Evolutionary conservation across 768 basidiomycete species (phyloP), one percentile per base, ranked within the genome.

Genomic region (Clavulina sp.): DNA sequence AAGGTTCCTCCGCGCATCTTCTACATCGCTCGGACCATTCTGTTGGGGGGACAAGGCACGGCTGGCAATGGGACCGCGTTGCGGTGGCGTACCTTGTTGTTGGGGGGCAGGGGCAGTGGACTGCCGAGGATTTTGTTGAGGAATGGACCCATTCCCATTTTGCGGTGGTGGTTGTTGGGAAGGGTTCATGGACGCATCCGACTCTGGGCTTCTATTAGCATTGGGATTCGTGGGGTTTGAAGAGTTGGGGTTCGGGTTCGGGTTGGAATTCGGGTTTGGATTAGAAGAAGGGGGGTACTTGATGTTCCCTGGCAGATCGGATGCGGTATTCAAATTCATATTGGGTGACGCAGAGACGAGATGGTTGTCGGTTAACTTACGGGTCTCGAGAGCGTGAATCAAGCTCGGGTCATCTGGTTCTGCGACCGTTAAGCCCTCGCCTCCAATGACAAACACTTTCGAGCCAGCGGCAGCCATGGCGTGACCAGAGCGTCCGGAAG

Each of bases 401-500:
- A 84, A 61, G 21, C 72, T 74, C 6, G 82, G 77, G 64, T 96
- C 88, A 50, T 95, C 92, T 5, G 73, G 69, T 59, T 77, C 78
- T 33, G 74, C 64, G 16, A 80, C 74, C 34, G 79, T 70, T 64
- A 83, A 81, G 1, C 87, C 86, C 66, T 97, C 95, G 18, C 95
- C 95, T 38, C 95, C 95, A 16, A 99, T 74, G 4, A 99, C 91
- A 58, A 87, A 86, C 3, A 99, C 84, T 55, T 81, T 77, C 46
- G 80, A 75, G 29, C 86, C 88, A 62, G 84, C 80, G 9, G 87
- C 80, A 4, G 92, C 88, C 91, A 99, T 93, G n/a, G 93, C 86
- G 66, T 99, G 95, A 1, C 95, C 95, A 5, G 88, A 92, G 48
- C 95, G 76, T 2, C 88, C 86, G 36, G 73, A 80, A 0, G 95